Evolutionary conservation across 192 early-diverging fungal species (phyloP).

Genomic region (Backusella tuberculispora): DNA sequence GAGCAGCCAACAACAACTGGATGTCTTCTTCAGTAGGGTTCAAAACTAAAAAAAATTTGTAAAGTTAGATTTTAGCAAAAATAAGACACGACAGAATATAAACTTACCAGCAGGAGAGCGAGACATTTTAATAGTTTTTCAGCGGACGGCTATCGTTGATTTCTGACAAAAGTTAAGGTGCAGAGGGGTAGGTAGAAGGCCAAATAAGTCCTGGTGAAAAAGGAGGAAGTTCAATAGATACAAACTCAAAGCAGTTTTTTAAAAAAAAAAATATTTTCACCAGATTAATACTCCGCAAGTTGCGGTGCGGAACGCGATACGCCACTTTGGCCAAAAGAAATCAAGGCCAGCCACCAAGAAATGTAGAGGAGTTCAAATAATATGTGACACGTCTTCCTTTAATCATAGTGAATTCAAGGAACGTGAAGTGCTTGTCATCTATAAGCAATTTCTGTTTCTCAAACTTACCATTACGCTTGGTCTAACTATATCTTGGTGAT

Average conservation of each 20-base stretch:
- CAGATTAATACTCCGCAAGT: not conserved
- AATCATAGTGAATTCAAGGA: too few relatives aligned
- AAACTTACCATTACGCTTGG: too few relatives aligned
- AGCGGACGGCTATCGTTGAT: constrained; percentile 22
- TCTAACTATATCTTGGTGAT: too few relatives aligned
- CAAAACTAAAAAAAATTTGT: constrained; percentile 42
- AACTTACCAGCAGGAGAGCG: constrained; percentile 12
- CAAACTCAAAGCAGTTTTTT: not conserved
- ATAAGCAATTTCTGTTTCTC: too few relatives aligned
- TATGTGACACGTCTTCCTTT: not conserved
- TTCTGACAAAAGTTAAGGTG: constrained; percentile 30
- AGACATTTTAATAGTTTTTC: constrained; percentile 21
- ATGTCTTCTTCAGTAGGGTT: constrained; percentile 90
- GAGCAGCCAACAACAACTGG: constrained; percentile 91
- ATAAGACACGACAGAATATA: not conserved
- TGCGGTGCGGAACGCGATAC: too few relatives aligned
- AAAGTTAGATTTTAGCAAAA: not conserved
- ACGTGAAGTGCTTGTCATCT: too few relatives aligned
- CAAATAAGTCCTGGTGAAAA: constrained; percentile 29
- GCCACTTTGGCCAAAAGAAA: not conserved
- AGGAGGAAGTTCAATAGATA: constrained; percentile 12
- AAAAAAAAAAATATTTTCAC: constrained; percentile 18
- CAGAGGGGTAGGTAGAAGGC: constrained; percentile 21
- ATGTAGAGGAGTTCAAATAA: not conserved
- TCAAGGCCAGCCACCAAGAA: not conserved